Base-by-base conservation (phyloP, 1,284 basidiomycete genomes). In the Anthracocystis walkeri region DNA sequence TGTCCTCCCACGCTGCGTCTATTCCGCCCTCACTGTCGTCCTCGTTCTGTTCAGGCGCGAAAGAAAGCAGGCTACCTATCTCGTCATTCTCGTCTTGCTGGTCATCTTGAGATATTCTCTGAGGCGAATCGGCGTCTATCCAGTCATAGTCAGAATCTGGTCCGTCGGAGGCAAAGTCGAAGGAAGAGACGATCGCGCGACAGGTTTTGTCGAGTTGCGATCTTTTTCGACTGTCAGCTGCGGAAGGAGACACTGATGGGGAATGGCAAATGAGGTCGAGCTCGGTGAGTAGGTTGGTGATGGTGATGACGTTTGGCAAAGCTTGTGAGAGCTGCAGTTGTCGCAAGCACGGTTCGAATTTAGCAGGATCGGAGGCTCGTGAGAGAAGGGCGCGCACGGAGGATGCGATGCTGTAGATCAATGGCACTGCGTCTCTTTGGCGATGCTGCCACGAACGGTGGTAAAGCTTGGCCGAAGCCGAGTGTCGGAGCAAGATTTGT, bases 391-490 rank as follows among this genome's bases (percentile, higher is more conserved):
- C 44, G 20, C 45, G 51, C 40, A 70, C 29, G 12, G 68, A 65
- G 12, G 40, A 16, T 41, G 68, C 68, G 40, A 70, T 61, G 38
- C 62, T 65, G 45, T 20, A 41, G 41, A 70, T 50, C 4, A 65
- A 33, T 5, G 68, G 58, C 5, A 27, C 53, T 14, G 48, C 33
- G 2, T 65, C 54, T 5, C 18, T 21, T 23, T 65, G 62, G 14
- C 68, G 62, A 7, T 57, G 44, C 27, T 65, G 68, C 68, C 68
- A 70, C 0, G 44, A 53, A 11, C 51, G 53, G 35, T 65, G 53
- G 29, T 61, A 70, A 20, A 70, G 54, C 40, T 53, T 33, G 14
- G 68, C 62, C 7, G 58, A 53, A 3, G 50, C n/a, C 4, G 58
- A 6, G 12, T 53, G 46, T 4, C 38, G 25, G 16, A 65, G 68